phyloP scores from a whole-genome alignment of 1,139 yeast species.

The Yamadazyma sp. region DNA sequence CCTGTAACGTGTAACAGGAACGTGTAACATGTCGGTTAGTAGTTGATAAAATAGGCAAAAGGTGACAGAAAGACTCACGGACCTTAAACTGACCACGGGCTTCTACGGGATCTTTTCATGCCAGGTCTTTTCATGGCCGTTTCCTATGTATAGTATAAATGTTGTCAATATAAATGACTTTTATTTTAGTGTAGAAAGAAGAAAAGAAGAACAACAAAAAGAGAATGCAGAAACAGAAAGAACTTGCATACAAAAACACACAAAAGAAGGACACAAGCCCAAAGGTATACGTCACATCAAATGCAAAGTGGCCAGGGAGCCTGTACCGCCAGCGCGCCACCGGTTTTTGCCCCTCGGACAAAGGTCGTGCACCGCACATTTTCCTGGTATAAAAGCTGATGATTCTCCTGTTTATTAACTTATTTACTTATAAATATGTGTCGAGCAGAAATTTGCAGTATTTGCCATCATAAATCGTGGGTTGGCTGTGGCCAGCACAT shows the following conservation, averaged over 20 bases:
- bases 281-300: neutral
- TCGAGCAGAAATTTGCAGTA: slow-evolving; percentile 18
- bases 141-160: slow-evolving; percentile 3
- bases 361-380: neutral
- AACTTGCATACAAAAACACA: no score
- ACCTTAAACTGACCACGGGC: no score
- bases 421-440: slow-evolving; percentile 13
- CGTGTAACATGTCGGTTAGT: no score
- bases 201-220: no score
- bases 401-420: neutral
- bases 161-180: no score
- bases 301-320: neutral
- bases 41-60: no score
- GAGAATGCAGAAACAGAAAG: neutral
- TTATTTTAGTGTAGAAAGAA: neutral
- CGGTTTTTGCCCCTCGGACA: neutral
- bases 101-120: no score
- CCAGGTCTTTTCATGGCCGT: no score
- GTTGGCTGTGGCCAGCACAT: slow-evolving; percentile 38
- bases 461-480: slow-evolving; percentile 35
- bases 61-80: no score
- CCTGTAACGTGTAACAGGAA: neutral
- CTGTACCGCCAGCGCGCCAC: neutral
- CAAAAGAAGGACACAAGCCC: no score
- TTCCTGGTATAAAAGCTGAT: slow-evolving; percentile 1